A percentile compares a stretch with the other conserved stretches of the same genome.
Conservation (phyloP, 805 yeast genomes). For the Starmera dryadoides region DNA sequence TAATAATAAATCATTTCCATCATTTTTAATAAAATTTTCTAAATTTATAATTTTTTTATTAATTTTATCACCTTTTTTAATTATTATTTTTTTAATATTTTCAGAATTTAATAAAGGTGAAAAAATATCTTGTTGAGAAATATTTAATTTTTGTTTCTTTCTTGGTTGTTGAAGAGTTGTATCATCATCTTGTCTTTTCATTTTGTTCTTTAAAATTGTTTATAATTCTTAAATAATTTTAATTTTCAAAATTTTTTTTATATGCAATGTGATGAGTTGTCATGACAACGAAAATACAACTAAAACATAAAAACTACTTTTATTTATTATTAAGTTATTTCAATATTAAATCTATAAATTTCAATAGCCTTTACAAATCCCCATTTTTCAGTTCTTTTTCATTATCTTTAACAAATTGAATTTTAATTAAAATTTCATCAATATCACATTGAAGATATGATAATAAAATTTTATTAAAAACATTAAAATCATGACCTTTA, state of each 20-base stretch:
- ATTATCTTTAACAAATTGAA: constrained; percentile 10
- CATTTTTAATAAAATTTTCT: constrained; percentile 1
- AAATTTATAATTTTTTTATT: constrained; percentile 9
- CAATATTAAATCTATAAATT: constrained; percentile 15
- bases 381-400: constrained; percentile 2
- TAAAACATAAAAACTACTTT: neutral
- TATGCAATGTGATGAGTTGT: no score
- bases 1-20: constrained; percentile 3
- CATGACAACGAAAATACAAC: no score
- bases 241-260: no score
- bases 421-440: constrained; percentile 13
- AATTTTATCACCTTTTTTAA: constrained; percentile 18
- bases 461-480: constrained; percentile 8
- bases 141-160: no score
- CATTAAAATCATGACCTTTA: constrained; percentile 3
- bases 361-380: constrained; percentile 1
- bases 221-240: no score
- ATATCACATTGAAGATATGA: constrained; percentile 13
- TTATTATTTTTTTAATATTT: constrained; percentile 4
- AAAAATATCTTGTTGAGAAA: no score
- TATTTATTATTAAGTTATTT: neutral
- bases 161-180: no score
- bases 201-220: no score
- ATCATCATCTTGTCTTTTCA: no score
- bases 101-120: no score